Percentiles rank a stretch among this genome's conserved stretches.
Evolutionary conservation across 2,329 filamentous ascomycete species (phyloP).

Genomic region (Colletotrichum sp.): DNA sequence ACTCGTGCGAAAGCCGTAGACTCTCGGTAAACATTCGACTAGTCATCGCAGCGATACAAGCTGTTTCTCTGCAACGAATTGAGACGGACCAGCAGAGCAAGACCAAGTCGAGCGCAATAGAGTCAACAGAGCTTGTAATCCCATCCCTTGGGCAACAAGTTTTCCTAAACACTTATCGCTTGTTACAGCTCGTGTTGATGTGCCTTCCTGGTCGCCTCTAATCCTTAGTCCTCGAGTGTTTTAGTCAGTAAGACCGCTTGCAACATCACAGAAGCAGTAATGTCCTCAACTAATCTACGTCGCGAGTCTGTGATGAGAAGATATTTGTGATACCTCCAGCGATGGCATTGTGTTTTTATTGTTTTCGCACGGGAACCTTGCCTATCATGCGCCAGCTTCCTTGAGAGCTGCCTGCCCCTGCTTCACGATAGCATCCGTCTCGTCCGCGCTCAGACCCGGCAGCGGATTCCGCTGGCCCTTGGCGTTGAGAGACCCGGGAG

Average conservation of each 20-base stretch:
- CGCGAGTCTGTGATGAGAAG: background rate
- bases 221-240: background rate
- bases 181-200: background rate
- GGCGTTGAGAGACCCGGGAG: conserved; percentile 1
- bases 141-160: background rate
- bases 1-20: background rate
- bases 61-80: background rate
- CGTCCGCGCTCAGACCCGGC: conserved; percentile 6
- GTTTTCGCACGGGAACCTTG: background rate
- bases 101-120: background rate
- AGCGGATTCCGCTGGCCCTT: conserved; percentile 13
- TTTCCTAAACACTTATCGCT: background rate
- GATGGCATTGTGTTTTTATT: background rate
- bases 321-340: background rate
- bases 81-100: background rate
- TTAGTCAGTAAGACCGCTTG: background rate
- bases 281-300: background rate
- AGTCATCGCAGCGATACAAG: background rate
- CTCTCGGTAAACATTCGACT: background rate
- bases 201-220: background rate
- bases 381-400: conserved; percentile 10
- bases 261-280: background rate
- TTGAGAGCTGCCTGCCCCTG: conserved; percentile 17
- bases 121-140: background rate
- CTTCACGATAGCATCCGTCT: conserved; percentile 18